Conservation (phyloP, 805 yeast genomes). For the Candida koratica region DNA sequence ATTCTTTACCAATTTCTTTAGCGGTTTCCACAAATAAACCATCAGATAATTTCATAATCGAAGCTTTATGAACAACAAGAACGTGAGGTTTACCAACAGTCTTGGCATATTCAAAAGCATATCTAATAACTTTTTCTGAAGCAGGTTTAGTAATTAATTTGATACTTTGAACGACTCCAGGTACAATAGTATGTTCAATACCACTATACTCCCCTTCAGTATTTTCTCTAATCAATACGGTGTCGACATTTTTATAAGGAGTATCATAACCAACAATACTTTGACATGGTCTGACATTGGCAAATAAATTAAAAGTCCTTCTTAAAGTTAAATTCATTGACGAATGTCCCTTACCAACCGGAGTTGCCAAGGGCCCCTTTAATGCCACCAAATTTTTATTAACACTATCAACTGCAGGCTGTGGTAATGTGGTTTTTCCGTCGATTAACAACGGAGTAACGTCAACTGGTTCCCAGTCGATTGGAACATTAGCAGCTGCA, state of each 20-base stretch:
- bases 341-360: conserved; percentile 98
- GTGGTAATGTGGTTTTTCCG: conserved; percentile 90
- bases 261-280: conserved; percentile 91
- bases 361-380: conserved; percentile 98
- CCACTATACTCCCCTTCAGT: conserved; percentile 99
- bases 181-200: conserved; percentile 95
- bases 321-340: conserved; percentile 96
- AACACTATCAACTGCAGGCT: conserved; percentile 86
- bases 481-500: conserved; percentile 91
- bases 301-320: conserved; percentile 93
- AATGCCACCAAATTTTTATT: conserved; percentile 91
- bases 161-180: conserved; percentile 97
- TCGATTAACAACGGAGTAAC: conserved; percentile 90
- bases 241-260: conserved; percentile 83
- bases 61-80: conserved; percentile 95
- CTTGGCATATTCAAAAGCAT: conserved; percentile 95
- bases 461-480: conserved; percentile 95
- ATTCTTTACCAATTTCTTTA: conserved; percentile 82
- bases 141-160: conserved; percentile 96
- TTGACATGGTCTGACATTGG: conserved; percentile 96
- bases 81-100: conserved; percentile 84
- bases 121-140: conserved; percentile 92
- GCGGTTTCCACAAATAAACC: conserved; percentile 95
- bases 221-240: conserved; percentile 96
- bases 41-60: conserved; percentile 96